Conservation (phyloP, 371 early-diverging fungal genomes). For the Basidiobolus meristosporus region DNA sequence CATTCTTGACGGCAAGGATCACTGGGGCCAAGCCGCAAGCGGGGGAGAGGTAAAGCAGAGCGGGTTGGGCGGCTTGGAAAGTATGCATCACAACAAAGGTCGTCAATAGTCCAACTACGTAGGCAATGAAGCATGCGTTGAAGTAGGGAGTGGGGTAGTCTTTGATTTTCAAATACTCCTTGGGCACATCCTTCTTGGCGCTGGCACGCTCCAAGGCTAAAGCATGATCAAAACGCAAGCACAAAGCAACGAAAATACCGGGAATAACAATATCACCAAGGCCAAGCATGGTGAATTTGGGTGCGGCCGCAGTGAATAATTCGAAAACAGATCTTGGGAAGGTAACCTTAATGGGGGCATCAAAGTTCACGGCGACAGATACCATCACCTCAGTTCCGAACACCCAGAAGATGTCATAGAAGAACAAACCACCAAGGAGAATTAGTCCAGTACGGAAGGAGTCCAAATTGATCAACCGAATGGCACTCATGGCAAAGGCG, state of each 20-base stretch:
- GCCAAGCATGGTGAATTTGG: conserved; percentile 82
- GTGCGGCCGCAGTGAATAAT: conserved; percentile 2
- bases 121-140: conserved; percentile 53
- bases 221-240: conserved; percentile 73
- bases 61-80: conserved; percentile 96
- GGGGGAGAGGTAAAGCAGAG: conserved; percentile 87
- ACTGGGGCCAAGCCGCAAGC: conserved; percentile 82
- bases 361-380: conserved; percentile 88
- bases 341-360: conserved; percentile 91
- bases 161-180: conserved; percentile 20
- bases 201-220: conserved; percentile 23
- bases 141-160: conserved; percentile 81
- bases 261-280: conserved; percentile 96
- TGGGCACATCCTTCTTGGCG: conserved; percentile 11
- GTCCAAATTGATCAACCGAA: conserved; percentile 75
- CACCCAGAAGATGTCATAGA: conserved; percentile 98
- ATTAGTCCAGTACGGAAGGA: conserved; percentile 91
- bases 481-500: conserved; percentile 69
- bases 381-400: conserved; percentile 98
- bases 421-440: conserved; percentile 75
- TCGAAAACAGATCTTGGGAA: conserved; percentile 62
- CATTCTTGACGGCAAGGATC: conserved; percentile 56
- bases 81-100: conserved; percentile 88
- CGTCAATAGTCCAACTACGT: conserved; percentile 64
- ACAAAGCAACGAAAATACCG: conserved; percentile 79